These are phyloP conservation scores for Phlegmacium glaucopus DNA, from an alignment of 768 basidiomycete genomes.

Conservation along the genomic window DNA sequence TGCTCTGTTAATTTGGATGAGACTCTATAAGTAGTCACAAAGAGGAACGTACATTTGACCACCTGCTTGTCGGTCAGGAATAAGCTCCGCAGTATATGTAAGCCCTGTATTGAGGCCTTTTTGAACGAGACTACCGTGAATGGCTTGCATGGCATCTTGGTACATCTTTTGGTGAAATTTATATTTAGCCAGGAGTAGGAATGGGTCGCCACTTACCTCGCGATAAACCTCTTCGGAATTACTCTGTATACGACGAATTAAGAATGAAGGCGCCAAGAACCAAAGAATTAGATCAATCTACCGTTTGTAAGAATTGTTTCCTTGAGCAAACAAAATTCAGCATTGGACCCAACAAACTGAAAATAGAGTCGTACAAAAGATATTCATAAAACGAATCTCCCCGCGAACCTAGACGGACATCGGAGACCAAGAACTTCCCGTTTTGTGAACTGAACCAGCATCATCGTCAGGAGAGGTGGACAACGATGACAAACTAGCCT, in stretches of 20 bases:
- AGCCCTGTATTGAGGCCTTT: conserved; percentile 56
- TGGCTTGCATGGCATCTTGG: conserved; percentile 75
- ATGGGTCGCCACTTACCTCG: conserved; percentile 40
- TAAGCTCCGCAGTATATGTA: conserved; percentile 79
- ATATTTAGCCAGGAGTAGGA: background rate
- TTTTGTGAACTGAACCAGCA: conserved; percentile 29
- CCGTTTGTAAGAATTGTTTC: conserved; percentile 86
- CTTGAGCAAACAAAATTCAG: conserved; percentile 23
- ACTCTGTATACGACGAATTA: conserved; percentile 40
- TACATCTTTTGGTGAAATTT: conserved; percentile 64
- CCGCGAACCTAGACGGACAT: conserved; percentile 89
- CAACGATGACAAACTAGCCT: conserved; percentile 3
- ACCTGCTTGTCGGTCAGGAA: conserved; percentile 44
- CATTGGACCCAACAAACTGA: background rate
- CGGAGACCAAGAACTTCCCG: conserved; percentile 53
- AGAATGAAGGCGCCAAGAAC: background rate
- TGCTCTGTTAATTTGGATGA: conserved; percentile 33
- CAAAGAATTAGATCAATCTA: conserved; percentile 20
- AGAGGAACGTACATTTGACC: conserved; percentile 30
- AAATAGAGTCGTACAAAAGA: conserved; percentile 53
- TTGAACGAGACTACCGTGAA: conserved; percentile 70
- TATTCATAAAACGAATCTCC: conserved; percentile 97
- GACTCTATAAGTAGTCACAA: background rate
- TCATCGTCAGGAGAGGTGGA: background rate
- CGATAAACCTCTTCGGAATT: conserved; percentile 76